Evolutionary conservation across 805 yeast genomes (phyloP), one percentile per base, ranked within the genome.

Genomic region (Starmerella ratchasimensis): DNA sequence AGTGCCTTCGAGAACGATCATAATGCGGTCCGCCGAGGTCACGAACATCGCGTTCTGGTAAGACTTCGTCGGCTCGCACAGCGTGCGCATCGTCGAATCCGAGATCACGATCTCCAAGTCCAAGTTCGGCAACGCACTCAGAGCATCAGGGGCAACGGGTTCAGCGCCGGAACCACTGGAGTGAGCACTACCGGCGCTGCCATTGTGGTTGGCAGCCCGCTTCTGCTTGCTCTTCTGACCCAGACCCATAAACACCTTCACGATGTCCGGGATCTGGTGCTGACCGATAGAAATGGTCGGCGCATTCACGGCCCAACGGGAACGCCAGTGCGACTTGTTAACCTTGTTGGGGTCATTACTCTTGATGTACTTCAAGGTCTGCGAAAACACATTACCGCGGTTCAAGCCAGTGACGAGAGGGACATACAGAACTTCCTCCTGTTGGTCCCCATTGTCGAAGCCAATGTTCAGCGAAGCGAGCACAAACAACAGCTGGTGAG

Each of bases 201-300:
- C 23, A 13, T 29, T n/a, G 9, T n/a, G 21, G 31, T 24, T 14
- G 18, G 7, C 22, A 26, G 31, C 19, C 8, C 24, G 28, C 25
- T 24, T 23, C 13, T 17, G 17, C 10, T 38, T 18, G n/a, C 28
- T 17, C 5, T 19, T 20, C 6, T 19, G 21, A 16, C n/a, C 32
- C n/a, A 36, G 28, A 3, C 43, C 41, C 24, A 44, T 27, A 1
- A 47, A 26, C 13, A 51, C 46, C 28, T 47, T 46, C 31, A 57
- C 37, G n/a, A 61, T 37, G 2, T 53, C 29, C 1, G 62, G 57
- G 14, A 60, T 40, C 36, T 60, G 62, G 19, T 51, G 48, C 13
- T 62, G 50, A 33, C 55, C 59, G 8, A 62, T 36, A 30, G 62
- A 58, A n/a, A 62, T 37, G 7, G 60, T 58, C 2, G 67, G 67